Percentiles rank a stretch among this genome's conserved stretches.
Evolutionary conservation across 2,329 filamentous ascomycete genomes (phyloP).

Genomic region (Phaeophleospora eucalypticola): DNA sequence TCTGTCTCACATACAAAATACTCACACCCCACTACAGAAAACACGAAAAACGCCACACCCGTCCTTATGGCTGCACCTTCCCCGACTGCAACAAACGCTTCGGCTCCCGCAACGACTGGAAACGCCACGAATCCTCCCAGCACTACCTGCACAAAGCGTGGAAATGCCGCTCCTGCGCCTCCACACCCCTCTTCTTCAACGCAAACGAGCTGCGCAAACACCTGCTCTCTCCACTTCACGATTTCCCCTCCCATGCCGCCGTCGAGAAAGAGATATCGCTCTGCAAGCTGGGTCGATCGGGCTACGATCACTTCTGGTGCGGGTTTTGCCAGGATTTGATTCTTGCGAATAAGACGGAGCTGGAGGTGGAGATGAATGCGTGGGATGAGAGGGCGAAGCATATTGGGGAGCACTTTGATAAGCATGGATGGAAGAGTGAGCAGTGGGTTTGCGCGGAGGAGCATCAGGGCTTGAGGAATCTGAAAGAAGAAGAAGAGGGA

Average conservation of each 20-base stretch:
- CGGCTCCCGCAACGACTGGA: conserved; percentile 94
- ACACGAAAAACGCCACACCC: conserved; percentile 74
- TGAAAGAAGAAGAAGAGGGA: conserved; percentile 12
- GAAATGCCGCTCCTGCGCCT: conserved; percentile 52
- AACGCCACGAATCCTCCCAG: conserved; percentile 78
- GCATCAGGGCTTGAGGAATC: conserved; percentile 32
- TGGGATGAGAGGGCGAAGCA: conserved; percentile 56
- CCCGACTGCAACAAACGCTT: conserved; percentile 66
- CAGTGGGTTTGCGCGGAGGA: conserved; percentile 52
- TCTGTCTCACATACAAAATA: conserved; percentile 1
- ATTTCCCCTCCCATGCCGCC: no score
- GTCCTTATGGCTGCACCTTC: conserved; percentile 79
- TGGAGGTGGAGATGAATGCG: conserved; percentile 31
- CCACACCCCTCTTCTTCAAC: conserved; percentile 48
- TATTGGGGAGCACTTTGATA: conserved; percentile 68
- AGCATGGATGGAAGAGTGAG: conserved; percentile 49
- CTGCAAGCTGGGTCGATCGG: conserved; percentile 61
- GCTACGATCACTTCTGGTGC: conserved; percentile 73
- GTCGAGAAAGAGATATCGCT: no score
- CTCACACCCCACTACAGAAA: conserved; percentile 55
- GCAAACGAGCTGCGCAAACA: conserved; percentile 60
- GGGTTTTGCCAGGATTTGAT: conserved; percentile 68
- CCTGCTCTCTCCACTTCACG: no score
- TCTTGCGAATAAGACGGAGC: conserved; percentile 42
- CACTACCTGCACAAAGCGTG: conserved; percentile 70